Evolutionary conservation across 176 grass and related monocot species (phyloP), one percentile per base, ranked within the genome.

Genomic region (Avena sativa): DNA sequence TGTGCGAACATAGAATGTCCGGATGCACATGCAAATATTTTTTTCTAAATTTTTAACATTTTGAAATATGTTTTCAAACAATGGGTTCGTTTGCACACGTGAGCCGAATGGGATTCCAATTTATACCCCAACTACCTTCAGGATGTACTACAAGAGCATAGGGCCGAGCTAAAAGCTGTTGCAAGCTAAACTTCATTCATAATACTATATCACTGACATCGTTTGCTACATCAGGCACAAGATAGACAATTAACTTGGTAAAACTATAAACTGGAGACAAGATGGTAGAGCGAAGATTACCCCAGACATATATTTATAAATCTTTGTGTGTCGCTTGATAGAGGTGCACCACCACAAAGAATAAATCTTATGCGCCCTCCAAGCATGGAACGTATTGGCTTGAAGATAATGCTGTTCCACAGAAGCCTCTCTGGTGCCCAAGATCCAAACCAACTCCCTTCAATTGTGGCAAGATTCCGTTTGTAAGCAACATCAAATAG

Each of bases 301-400:
- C 95, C 95, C 19, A 97, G 63, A 65, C 95, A 94, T 91, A 94
- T 95, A 80, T 97, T 97, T 74, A 91, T 92, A 83, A 97, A 95
- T 97, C 95, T 94, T 86, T 97, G 95, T 30, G 95, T 93, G 46
- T 94, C 95, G 64, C 79, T 74, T 64, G 92, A 97, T 61, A 97
- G 83, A 80, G 95, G 90, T 51, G 95, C 95, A 4, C 92, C 95
- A 81, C 95, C 95, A 89, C 90, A 94, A 81, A 97, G 92, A 83
- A 95, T 83, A 81, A 94, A 97, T 89, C 92, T 90, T 59, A 95
- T 56, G 53, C 72, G 85, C 8, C 95, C 95, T 84, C 95, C 95
- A 84, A 95, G 88, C 61, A 97, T 79, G 71, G 91, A 69, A 36
- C 92, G 85, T 69, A 97, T 88, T 55, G 91, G 87, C 81, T 84